These are phyloP conservation scores for Colletotrichum tanaceti DNA, from an alignment of 2,329 filamentous ascomycete genomes.

Conservation along the genomic window DNA sequence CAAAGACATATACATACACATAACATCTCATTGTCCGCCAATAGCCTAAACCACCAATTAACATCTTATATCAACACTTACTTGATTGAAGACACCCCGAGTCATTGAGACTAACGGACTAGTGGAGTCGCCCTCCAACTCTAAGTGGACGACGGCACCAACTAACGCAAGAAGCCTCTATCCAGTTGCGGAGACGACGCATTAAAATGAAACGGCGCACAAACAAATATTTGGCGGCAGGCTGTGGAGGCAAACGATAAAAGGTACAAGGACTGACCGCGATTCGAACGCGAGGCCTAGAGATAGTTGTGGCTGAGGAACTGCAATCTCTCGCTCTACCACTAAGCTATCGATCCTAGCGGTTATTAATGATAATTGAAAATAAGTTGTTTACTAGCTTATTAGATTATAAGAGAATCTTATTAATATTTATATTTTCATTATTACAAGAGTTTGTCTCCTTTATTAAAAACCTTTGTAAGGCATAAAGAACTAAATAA, in stretches of 20 bases:
- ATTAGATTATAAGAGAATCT: too few relatives aligned
- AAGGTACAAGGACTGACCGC: slow-evolving; percentile 21
- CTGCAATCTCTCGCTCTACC: slow-evolving; percentile 39
- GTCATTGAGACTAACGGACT: not conserved
- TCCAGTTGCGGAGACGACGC: slow-evolving; percentile 17
- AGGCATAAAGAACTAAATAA: too few relatives aligned
- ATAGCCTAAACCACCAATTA: too few relatives aligned
- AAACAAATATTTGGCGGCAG: too few relatives aligned
- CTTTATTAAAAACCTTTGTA: too few relatives aligned
- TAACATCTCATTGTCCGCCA: too few relatives aligned
- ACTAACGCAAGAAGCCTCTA: not conserved
- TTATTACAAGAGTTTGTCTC: too few relatives aligned
- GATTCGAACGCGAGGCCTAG: slow-evolving; percentile 35
- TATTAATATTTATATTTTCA: too few relatives aligned
- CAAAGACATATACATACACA: too few relatives aligned
- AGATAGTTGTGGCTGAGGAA: slow-evolving; percentile 4
- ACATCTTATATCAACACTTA: too few relatives aligned
- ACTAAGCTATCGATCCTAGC: slow-evolving; percentile 37
- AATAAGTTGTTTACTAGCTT: too few relatives aligned
- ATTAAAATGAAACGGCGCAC: slow-evolving; percentile 5
- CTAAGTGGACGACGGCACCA: slow-evolving; percentile 2
- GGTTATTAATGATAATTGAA: rapidly evolving
- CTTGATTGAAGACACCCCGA: not conserved
- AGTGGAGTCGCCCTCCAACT: not conserved
- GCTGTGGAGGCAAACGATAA: too few relatives aligned